These are phyloP conservation scores for Teunomyces stri DNA, from an alignment of 805 yeast genomes.

Conservation along the genomic window DNA sequence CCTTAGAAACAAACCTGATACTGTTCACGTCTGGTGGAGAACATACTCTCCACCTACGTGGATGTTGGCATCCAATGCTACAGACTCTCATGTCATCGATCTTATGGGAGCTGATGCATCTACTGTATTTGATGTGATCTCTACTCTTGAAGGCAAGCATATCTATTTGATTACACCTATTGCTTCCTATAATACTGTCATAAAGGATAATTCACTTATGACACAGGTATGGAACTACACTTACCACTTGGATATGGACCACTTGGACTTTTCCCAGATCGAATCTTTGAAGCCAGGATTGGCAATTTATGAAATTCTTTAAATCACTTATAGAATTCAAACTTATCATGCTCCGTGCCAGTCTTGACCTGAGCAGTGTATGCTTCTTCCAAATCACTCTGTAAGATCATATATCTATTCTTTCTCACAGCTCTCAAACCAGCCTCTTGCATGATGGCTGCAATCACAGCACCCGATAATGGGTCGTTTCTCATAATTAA, in stretches of 20 bases:
- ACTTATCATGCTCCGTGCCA: constrained; percentile 92
- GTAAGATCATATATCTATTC: constrained; percentile 94
- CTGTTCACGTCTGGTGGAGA: constrained; percentile 81
- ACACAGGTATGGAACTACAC: constrained; percentile 27
- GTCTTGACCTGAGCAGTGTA: constrained; percentile 95
- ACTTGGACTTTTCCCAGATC: constrained; percentile 52
- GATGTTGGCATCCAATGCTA: constrained; percentile 44
- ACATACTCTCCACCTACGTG: constrained; percentile 93
- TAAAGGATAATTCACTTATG: constrained; percentile 10
- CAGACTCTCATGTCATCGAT: constrained; percentile 28
- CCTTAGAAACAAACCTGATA: constrained; percentile 19
- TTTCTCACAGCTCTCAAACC: constrained; percentile 98
- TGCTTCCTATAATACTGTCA: constrained; percentile 28
- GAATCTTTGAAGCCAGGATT: constrained; percentile 62
- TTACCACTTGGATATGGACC: constrained; percentile 71
- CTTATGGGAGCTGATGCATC: constrained; percentile 45
- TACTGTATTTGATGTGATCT: neutral
- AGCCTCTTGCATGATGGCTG: constrained; percentile 99
- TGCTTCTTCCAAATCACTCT: constrained; percentile 96
- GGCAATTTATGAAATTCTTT: constrained; percentile 46
- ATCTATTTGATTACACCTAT: constrained; percentile 39
- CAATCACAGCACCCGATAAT: constrained; percentile 93
- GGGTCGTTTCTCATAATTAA: constrained; percentile 95
- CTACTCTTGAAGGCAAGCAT: neutral
- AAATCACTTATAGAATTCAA: constrained; percentile 85